Evolutionary conservation across 2,329 filamentous ascomycete species (phyloP).

Genomic region (Fusarium pininemorale): DNA sequence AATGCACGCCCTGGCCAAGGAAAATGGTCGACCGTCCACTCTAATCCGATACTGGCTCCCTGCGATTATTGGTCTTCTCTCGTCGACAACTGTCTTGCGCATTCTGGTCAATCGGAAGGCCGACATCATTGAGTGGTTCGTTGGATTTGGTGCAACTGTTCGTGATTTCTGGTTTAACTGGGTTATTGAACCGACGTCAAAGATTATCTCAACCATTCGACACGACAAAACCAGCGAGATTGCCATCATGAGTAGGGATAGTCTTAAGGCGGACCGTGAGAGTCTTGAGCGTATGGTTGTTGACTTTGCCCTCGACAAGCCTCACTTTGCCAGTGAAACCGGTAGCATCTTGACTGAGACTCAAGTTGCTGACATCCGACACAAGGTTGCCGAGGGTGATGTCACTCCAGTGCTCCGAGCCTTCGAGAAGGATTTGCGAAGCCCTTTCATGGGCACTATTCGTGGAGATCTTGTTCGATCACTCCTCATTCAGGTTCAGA

Average conservation of each 20-base stretch:
- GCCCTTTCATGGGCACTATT: slow-evolving; percentile 82
- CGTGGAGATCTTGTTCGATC: slow-evolving; percentile 88
- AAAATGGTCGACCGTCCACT: slow-evolving; percentile 79
- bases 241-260: slow-evolving; percentile 94
- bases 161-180: slow-evolving; percentile 97
- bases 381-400: slow-evolving; percentile 89
- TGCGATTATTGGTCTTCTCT: slow-evolving; percentile 74
- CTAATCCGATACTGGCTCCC: slow-evolving; percentile 92
- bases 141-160: slow-evolving; percentile 79
- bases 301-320: slow-evolving; percentile 89
- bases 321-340: slow-evolving; percentile 63
- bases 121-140: slow-evolving; percentile 82
- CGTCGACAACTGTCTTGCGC: slow-evolving; percentile 85
- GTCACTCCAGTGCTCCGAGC: slow-evolving; percentile 90
- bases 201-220: slow-evolving; percentile 89
- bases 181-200: slow-evolving; percentile 86
- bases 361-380: slow-evolving; percentile 78
- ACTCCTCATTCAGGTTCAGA: slow-evolving; percentile 94
- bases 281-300: slow-evolving; percentile 98
- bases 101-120: slow-evolving; percentile 78
- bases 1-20: slow-evolving; percentile 63
- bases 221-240: slow-evolving; percentile 94
- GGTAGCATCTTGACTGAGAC: slow-evolving; percentile 66
- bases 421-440: slow-evolving; percentile 88
- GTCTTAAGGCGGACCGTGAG: slow-evolving; percentile 86